Base-by-base conservation (phyloP, 371 early-diverging fungal genomes). In the Entomophthora muscae region DNA sequence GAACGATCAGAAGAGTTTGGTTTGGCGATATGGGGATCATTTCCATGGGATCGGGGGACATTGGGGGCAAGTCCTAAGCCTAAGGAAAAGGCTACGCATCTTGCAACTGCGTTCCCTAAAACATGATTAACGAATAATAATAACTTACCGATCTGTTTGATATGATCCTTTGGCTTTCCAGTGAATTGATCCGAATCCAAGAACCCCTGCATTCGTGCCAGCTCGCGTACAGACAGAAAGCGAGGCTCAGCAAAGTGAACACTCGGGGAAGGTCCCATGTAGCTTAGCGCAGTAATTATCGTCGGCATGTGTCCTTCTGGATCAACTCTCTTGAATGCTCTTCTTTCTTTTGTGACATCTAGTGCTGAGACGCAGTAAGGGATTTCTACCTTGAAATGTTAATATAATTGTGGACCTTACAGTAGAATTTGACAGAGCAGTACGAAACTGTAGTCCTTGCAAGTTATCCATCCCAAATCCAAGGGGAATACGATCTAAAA, bases 121-220 rank as follows among this genome's bases (percentile, higher is more conserved):
- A n/a, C n/a, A n/a, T n/a, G n/a, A n/a, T n/a, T n/a, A n/a, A n/a
- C n/a, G n/a, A n/a, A n/a, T n/a, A n/a, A n/a, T n/a, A n/a, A n/a
- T n/a, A n/a, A n/a, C n/a, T n/a, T 64, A 63, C 66, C 66, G 24
- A 68, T 32, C 17, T 62, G 17, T 52, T 63, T 61, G 29, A 63
- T 59, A 53, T 68, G 63, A 32, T 59, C 61, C 1, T 13, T n/a
- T 3, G 63, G 24, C 13, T 3, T 27, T 2, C 68, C 65, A 32
- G 24, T 33, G 3, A 68, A 51, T 31, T 52, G 51, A 51, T 68
- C 68, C 0, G 53, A 28, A 55, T 68, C 68, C 3, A 65, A 51
- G 30, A 68, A 68, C 56, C 68, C 68, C 63, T 68, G 65, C 24
- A 61, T 58, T n/a, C 68, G 33, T 13, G 65, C 65, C 22, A 42